Base-by-base conservation (phyloP, 805 yeast species). In the Groenewaldozyma tartarivorans region DNA sequence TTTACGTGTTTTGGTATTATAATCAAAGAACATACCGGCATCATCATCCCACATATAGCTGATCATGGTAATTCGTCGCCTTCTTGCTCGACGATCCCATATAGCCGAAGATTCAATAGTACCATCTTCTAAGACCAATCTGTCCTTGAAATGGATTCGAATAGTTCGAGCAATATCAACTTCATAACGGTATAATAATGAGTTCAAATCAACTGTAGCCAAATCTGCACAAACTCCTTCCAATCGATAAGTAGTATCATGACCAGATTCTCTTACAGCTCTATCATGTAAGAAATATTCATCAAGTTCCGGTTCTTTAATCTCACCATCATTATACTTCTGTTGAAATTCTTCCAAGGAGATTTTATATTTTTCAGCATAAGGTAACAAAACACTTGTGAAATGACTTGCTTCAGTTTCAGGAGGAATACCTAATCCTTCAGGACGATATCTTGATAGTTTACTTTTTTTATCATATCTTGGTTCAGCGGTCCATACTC, bases 241-340 rank as follows among this genome's bases (percentile, higher is more conserved):
- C 40, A 92, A 67, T 53, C 98, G 69, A 55, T 88, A 86, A 1
- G 90, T 71, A 0, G 97, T 92, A 57, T 90, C 98, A 58, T 92
- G 97, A 1, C 98, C 98, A 24, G 92, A 79, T 62, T 90, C 98
- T 56, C 98, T 74, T 7, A 90, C 94, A 1, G 94, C 96, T 44
- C 96, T 69, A 59, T 90, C 98, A 56, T 90, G 95, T 38, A 83
- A 60, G 57, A 90, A 84, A 57, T 84, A 90, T 47, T 77, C 87
- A 54, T 92, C 97, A 45, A 90, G 67, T n/a, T 68, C 76, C 1
- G 95, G 94, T 54, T 85, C 96, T 3, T 63, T 45, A 16, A 90
- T 68, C 38, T 66, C 60, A 3, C 81, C 79, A 32, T 65, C 59
- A 53, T 88, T 86, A 64, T 90, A 92, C 53, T 69, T 67, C 35